Evolutionary conservation across 257 asterid genomes (phyloP), one percentile per base, ranked within the genome.

Genomic region (Knoxia roxburghii): DNA sequence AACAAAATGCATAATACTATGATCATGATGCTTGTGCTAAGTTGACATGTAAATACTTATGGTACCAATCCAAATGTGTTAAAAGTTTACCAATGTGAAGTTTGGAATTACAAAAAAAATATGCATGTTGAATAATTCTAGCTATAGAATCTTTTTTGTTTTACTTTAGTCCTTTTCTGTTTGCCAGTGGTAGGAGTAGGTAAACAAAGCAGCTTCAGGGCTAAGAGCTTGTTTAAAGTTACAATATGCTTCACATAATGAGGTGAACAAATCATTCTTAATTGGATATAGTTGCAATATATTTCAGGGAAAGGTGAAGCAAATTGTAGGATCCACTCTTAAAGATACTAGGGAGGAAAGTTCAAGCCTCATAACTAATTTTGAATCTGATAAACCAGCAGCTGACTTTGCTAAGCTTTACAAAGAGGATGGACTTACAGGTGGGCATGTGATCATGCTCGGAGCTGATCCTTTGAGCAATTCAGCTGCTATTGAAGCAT

Each of bases 291-390:
- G 30, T 39, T 37, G 27, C 20, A 11, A 64, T 45, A 23, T 43
- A 17, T 76, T 77, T 75, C 85, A 94, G 99, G 99, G 99, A 35
- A 94, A 87, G 84, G 99, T 94, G 79, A 90, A 90, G 81, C 99
- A 90, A 80, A 94, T 94, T 76, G 97, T 94, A 76, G 99, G 99
- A 61, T 88, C 99, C 73, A 94, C 99, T 67, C 97, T 94, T 75
- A 81, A 59, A 69, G 97, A 93, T 84, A 61, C 86, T 40, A 81
- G 81, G 75, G 95, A 83, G 67, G 96, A 69, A 40, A 84, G 73
- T 80, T 80, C 93, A 50, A 80, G 76, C 79, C 97, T 94, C 49
- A 40, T 94, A 45, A 94, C 99, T 52, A 94, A 90, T 73, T 94
- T 78, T 70, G 97, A 84, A 78, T 90, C 99, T 49, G 96, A 94